Conservation (phyloP, 2,329 filamentous ascomycete species). For the Cladophialophora chaetospira region DNA sequence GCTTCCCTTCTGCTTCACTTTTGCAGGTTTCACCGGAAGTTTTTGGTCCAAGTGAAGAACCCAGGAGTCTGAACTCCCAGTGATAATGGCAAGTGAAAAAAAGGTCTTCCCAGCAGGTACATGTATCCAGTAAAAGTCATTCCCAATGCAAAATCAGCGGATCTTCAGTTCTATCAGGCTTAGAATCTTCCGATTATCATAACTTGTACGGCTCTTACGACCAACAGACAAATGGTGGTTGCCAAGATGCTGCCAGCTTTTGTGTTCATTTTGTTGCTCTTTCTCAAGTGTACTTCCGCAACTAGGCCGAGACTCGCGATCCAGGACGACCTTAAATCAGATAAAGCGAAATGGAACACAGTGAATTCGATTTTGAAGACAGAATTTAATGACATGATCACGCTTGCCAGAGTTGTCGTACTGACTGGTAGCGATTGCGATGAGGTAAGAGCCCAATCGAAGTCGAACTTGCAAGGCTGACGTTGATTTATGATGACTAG, state of each 20-base stretch:
- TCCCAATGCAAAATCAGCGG: too few species aligned
- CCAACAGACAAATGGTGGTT: too few species aligned
- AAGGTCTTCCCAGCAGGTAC: too few species aligned
- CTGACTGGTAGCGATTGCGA: constrained; percentile 8
- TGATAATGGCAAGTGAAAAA: too few species aligned
- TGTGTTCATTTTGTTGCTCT: not conserved
- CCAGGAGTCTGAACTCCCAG: too few species aligned
- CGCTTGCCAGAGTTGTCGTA: constrained; percentile 9
- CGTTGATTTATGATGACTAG: not conserved
- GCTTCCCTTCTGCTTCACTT: too few species aligned
- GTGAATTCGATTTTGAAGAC: not conserved
- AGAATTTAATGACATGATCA: constrained; percentile 9
- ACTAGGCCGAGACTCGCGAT: not conserved
- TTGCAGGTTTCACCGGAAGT: too few species aligned
- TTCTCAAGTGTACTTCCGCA: not conserved
- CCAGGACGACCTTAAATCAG: not conserved
- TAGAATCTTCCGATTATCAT: too few species aligned
- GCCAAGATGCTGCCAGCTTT: not conserved
- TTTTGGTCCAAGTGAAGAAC: too few species aligned
- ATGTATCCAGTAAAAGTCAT: too few species aligned
- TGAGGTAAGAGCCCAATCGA: not conserved
- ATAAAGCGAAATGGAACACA: not conserved
- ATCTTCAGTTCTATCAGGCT: too few species aligned
- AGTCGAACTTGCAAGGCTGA: not conserved
- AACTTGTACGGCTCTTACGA: too few species aligned